Percentiles rank a stretch among this genome's conserved stretches.
These are phyloP conservation scores for Talaromyces sp. DNA, from an alignment of 2,329 filamentous ascomycete genomes.

Conservation along the genomic window DNA sequence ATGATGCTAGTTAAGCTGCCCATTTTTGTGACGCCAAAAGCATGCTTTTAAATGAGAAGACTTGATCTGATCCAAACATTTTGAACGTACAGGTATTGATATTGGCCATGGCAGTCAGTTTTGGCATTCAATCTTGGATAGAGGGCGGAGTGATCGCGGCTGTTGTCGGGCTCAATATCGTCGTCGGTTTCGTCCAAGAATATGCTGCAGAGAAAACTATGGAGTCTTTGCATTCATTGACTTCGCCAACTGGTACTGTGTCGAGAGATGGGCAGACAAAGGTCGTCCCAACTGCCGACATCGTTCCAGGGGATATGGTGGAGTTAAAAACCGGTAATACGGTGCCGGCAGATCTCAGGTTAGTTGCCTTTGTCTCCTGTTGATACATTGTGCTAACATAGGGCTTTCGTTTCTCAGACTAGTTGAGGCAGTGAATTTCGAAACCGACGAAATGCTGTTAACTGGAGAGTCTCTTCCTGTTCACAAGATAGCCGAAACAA, in stretches of 20 bases:
- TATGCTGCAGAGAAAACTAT: slow-evolving; percentile 61
- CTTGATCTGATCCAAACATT: slow-evolving; percentile 16
- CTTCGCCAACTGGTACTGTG: slow-evolving; percentile 56
- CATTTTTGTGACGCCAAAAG: slow-evolving; percentile 13
- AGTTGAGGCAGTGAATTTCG: slow-evolving; percentile 65
- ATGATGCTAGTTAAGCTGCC: slow-evolving; percentile 21
- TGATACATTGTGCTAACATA: slow-evolving; percentile 5
- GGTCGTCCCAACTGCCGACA: slow-evolving; percentile 55
- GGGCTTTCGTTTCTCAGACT: slow-evolving; percentile 31
- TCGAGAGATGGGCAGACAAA: slow-evolving; percentile 55
- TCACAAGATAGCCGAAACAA: slow-evolving; percentile 48
- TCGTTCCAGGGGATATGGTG: slow-evolving; percentile 60
- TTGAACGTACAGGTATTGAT: slow-evolving; percentile 60
- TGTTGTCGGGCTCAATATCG: slow-evolving; percentile 58
- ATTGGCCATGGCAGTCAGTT: slow-evolving; percentile 66
- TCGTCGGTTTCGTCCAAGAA: slow-evolving; percentile 60
- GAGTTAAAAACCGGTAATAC: slow-evolving; percentile 56
- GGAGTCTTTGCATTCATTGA: slow-evolving; percentile 55
- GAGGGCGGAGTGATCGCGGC: slow-evolving; percentile 60
- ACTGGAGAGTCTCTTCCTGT: slow-evolving; percentile 64
- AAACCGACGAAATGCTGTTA: slow-evolving; percentile 65
- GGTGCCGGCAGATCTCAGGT: slow-evolving; percentile 56
- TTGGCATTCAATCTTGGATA: slow-evolving; percentile 56
- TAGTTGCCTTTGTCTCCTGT: neutral
- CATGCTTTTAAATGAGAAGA: slow-evolving; percentile 11